phyloP scores from a whole-genome alignment of 352 stramenopile genomes.

The Globisporangium ultimum region DNA sequence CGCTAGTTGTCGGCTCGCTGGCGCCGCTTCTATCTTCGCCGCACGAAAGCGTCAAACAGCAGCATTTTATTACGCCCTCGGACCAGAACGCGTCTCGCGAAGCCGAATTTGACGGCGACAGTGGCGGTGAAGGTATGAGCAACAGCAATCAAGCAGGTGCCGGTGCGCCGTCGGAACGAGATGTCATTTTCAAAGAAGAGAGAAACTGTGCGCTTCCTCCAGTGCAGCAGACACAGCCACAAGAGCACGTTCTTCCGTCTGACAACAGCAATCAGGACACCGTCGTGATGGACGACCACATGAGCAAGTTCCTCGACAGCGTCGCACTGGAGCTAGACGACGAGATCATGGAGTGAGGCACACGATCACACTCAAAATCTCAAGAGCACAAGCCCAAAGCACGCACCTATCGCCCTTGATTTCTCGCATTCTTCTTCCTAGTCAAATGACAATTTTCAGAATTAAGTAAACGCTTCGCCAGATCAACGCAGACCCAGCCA shows the following conservation, averaged over 20 bases:
- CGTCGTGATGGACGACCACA: constrained; percentile 60
- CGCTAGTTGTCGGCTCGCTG: neutral
- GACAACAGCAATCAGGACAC: neutral
- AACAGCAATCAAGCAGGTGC: neutral
- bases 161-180: neutral
- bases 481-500: neutral
- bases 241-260: neutral
- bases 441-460: neutral
- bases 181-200: constrained; percentile 3
- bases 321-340: constrained; percentile 78
- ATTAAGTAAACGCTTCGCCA: neutral
- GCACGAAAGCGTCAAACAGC: neutral
- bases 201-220: neutral
- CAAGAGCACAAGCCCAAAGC: neutral
- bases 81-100: neutral
- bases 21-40: constrained; percentile 2
- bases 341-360: constrained; percentile 59
- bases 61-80: no score
- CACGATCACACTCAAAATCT: neutral
- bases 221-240: neutral
- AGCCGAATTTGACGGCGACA: neutral
- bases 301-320: constrained; percentile 80
- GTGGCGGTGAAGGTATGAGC: no score
- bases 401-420: neutral
- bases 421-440: neutral